Base-by-base conservation (phyloP, 257 asterid species). In the Oldenlandia corymbosa region DNA sequence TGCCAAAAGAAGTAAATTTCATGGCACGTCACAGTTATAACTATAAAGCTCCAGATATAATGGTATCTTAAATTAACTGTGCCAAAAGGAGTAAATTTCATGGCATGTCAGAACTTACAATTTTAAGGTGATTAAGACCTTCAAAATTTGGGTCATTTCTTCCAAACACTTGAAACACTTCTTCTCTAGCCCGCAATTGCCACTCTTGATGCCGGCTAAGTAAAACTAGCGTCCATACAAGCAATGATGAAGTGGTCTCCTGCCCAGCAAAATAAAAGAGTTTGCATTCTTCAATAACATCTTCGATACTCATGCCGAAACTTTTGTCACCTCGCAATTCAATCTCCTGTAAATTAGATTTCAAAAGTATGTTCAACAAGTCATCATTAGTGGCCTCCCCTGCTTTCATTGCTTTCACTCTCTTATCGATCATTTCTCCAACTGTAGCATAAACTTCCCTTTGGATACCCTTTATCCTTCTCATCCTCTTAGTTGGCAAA, bases 291-390 rank as follows among this genome's bases (percentile, higher is more conserved):
- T 57, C 62, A 30, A 57, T 57, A 0, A 57, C 62, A 32, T 57
- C 62, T n/a, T 57, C 62, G 28, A 57, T 20, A 46, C 46, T 57
- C 62, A 57, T 57, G 46, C 62, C 62, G 28, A 57, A 57, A 57
- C 62, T 57, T 34, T 57, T 34, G 46, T 32, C 30, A 12, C 62
- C 62, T 30, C 28, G 37, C 26, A 34, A 6, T 57, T 34, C 62
- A n/a, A 57, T 57, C 62, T 57, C 62, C 0, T 57, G 18, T 34
- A 32, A 5, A 20, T 57, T 57, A 10, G 62, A 57, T 57, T 57
- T 34, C 30, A 57, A 10, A 1, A 57, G 62, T 10, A 57, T 18
- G 28, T 32, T 31, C 62, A 57, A 11, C 5, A 57, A n/a, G 28
- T 57, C 62, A 57, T 57, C 62, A 7, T 57, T 34, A n/a, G 46